Evolutionary conservation across 179 eudicot genomes (phyloP), one percentile per base, ranked within the genome.

Genomic region (Drosera spatulata): DNA sequence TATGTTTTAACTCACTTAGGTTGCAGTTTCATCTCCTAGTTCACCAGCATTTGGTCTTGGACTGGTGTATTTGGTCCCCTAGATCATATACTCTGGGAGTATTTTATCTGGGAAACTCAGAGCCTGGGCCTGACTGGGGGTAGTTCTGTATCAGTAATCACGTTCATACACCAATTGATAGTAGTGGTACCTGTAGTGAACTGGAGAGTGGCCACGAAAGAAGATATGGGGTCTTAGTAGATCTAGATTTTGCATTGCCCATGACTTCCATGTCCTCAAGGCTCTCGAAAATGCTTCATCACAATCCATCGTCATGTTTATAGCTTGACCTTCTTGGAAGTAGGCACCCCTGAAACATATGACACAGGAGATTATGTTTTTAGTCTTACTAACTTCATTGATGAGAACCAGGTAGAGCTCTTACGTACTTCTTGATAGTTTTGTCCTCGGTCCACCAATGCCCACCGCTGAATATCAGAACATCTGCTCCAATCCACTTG

Each of bases 381-480:
- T 22, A 22, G 33, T 22, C 33, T 22, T 22, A 22, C 33, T 22
- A 22, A 22, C 33, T 22, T 22, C 33, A 22, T 22, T 22, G 33
- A 22, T 22, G 0, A 22, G 33, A 22, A 22, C 33, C 33, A 22
- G 33, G 33, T 22, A 22, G 33, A 22, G 33, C 33, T 22, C 33
- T 22, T 41, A 9, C 81, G 7, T 79, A 87, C 95, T 68, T 48
- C 43, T 75, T 75, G 2, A 62, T 11, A 0, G 96, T 93, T 70
- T 93, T 93, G 39, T 80, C 91, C 5, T 78, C 61, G 66, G 84
- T 89, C 99, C 99, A 93, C 99, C 99, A 93, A 40, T 93, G 99
- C 6, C 97, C 95, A 4, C 77, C 73, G 56, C 77, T 89, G 77
- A 93, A 93, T 14, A 93, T 70, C 10, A 82, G 67, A 59, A 86